A percentile compares a stretch with the other conserved stretches of the same genome.
phyloP scores from a whole-genome alignment of 1,284 basidiomycete species.

The Tilletia horrida region DNA sequence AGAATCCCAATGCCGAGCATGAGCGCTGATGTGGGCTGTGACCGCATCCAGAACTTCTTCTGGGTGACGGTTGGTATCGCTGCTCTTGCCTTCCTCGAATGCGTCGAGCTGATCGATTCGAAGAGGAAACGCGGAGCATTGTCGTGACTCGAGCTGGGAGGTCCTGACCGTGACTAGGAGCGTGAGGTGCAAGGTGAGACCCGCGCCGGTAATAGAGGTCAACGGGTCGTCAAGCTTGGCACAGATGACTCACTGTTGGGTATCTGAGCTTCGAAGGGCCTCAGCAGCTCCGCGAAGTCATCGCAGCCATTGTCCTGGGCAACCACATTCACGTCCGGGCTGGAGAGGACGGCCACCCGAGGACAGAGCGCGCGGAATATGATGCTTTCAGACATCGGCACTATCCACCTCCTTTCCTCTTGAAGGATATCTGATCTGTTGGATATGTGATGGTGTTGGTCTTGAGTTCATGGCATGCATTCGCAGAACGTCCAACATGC shows the following conservation, averaged over 20 bases:
- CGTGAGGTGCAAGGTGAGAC: no score
- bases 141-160: conserved; percentile 43
- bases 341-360: conserved; percentile 44
- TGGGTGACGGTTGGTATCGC: conserved; percentile 4
- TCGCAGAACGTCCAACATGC: no score
- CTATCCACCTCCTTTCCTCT: no score
- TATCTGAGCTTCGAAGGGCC: conserved; percentile 42
- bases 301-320: conserved; percentile 34
- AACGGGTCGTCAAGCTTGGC: no score
- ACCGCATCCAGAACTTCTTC: conserved; percentile 29
- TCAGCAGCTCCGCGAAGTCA: conserved; percentile 41
- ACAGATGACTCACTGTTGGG: conserved; percentile 26
- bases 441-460: background rate
- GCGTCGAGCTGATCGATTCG: conserved; percentile 41
- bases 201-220: no score
- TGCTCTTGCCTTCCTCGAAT: conserved; percentile 27
- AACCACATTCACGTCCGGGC: conserved; percentile 39
- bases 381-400: background rate
- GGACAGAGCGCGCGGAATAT: conserved; percentile 47
- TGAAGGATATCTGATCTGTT: background rate
- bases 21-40: conserved; percentile 34
- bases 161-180: conserved; percentile 43
- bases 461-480: no score
- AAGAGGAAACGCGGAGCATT: conserved; percentile 41
- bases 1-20: conserved; percentile 36